These are phyloP conservation scores for Fusarium sp. DNA, from an alignment of 2,329 filamentous ascomycete species.

Conservation along the genomic window DNA sequence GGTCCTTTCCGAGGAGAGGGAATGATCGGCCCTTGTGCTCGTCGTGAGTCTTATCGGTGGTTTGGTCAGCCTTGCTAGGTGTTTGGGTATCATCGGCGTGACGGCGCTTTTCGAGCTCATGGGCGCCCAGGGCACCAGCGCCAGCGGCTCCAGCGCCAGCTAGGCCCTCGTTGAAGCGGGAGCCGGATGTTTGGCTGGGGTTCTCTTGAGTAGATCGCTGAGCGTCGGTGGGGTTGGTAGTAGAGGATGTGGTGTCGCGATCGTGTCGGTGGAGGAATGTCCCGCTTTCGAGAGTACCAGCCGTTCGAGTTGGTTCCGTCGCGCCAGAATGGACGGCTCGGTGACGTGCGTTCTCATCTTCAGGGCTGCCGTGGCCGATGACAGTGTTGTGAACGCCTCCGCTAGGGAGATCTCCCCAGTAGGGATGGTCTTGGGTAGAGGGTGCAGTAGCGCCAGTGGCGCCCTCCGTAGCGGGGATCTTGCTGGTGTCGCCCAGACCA, in stretches of 20 bases:
- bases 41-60: not conserved
- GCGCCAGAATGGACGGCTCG: not conserved
- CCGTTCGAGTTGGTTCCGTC: not conserved
- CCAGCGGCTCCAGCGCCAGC: conserved; percentile 4
- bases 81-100: not conserved
- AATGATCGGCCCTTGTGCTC: conserved; percentile 29
- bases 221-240: not conserved
- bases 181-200: not conserved
- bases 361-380: conserved; percentile 24
- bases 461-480: not conserved
- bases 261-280: not conserved
- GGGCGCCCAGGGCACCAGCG: not conserved
- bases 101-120: conserved; percentile 13
- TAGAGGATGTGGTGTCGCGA: not conserved
- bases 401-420: conserved; percentile 34
- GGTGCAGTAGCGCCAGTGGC: not conserved
- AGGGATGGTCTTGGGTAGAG: conserved; percentile 22
- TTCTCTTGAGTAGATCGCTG: not conserved
- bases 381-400: conserved; percentile 20
- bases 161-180: conserved; percentile 14
- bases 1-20: conserved; percentile 16
- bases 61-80: not conserved
- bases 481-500: not conserved
- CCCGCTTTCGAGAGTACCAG: conserved; percentile 2
- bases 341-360: conserved; percentile 16